These are phyloP conservation scores for Talaromyces sp. DNA, from an alignment of 2,329 filamentous ascomycete species.

Conservation along the genomic window DNA sequence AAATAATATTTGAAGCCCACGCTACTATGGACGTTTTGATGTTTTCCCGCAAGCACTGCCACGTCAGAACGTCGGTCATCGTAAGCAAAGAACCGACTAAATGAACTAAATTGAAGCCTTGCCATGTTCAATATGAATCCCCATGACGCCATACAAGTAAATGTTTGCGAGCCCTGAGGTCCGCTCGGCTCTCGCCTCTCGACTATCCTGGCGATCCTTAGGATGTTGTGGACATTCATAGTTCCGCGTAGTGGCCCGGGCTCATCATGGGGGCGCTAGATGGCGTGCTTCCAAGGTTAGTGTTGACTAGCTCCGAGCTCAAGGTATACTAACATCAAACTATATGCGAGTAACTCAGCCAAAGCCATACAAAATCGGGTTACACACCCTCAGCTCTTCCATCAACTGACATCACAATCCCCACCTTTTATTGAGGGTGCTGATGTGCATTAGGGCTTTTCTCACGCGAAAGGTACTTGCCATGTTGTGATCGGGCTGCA, in stretches of 20 bases:
- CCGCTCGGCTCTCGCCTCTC: slow-evolving; percentile 23
- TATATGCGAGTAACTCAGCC: neutral
- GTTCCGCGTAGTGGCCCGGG: neutral
- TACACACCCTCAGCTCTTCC: neutral
- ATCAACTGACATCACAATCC: slow-evolving; percentile 9
- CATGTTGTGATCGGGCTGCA: slow-evolving; percentile 20
- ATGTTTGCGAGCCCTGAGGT: slow-evolving; percentile 1
- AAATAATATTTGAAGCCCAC: too few relatives aligned
- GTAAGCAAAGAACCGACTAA: neutral
- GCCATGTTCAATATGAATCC: neutral
- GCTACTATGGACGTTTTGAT: neutral
- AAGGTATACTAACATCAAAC: neutral
- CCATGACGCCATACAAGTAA: slow-evolving; percentile 12
- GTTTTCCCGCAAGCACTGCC: neutral
- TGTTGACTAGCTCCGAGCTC: neutral
- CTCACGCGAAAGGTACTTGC: slow-evolving; percentile 14
- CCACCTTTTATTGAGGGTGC: neutral
- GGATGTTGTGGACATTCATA: neutral
- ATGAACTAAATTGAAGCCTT: neutral
- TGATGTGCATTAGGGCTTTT: slow-evolving; percentile 10
- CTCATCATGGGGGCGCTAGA: slow-evolving; percentile 5
- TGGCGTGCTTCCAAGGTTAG: slow-evolving; percentile 21
- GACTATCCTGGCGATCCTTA: neutral
- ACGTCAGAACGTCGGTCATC: neutral
- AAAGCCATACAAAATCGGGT: too few relatives aligned